Conservation (phyloP, 805 yeast genomes). For the Metschnikowia borealis region DNA sequence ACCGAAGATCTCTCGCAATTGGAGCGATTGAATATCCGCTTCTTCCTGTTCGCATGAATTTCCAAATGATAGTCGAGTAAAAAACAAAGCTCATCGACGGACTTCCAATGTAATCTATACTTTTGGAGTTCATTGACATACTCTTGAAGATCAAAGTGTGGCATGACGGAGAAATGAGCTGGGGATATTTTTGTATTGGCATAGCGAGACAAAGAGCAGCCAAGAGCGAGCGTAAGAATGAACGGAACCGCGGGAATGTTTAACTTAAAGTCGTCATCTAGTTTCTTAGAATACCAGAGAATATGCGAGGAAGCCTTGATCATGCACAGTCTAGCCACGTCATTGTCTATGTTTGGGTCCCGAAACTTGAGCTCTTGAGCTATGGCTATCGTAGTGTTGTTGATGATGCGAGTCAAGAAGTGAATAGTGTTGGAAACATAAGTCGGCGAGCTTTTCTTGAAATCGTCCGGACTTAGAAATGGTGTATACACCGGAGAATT, state of each 20-base stretch:
- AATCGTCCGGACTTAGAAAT: neutral
- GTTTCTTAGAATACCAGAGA: constrained; percentile 21
- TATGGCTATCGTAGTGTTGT: constrained; percentile 23
- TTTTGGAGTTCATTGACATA: constrained; percentile 20
- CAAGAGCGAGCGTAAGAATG: neutral
- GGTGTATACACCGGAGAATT: neutral
- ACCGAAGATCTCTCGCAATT: neutral
- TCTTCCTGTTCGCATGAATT: constrained; percentile 19
- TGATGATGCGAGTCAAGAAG: constrained; percentile 26
- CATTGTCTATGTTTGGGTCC: constrained; percentile 19
- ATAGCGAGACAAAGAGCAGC: neutral
- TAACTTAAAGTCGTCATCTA: constrained; percentile 18
- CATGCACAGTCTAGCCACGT: constrained; percentile 23
- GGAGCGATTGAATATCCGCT: neutral
- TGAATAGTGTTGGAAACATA: constrained; percentile 21
- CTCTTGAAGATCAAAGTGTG: constrained; percentile 17
- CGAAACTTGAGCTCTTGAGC: constrained; percentile 28
- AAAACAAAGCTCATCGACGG: constrained; percentile 26
- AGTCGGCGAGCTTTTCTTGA: constrained; percentile 5
- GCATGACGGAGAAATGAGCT: neutral
- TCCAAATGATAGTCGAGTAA: constrained; percentile 9
- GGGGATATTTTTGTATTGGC: neutral
- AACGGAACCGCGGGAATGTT: constrained; percentile 26
- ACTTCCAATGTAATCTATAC: constrained; percentile 23
- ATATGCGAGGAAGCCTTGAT: constrained; percentile 25